Base-by-base conservation (phyloP, 805 yeast species). In the Yueomyces sinensis region DNA sequence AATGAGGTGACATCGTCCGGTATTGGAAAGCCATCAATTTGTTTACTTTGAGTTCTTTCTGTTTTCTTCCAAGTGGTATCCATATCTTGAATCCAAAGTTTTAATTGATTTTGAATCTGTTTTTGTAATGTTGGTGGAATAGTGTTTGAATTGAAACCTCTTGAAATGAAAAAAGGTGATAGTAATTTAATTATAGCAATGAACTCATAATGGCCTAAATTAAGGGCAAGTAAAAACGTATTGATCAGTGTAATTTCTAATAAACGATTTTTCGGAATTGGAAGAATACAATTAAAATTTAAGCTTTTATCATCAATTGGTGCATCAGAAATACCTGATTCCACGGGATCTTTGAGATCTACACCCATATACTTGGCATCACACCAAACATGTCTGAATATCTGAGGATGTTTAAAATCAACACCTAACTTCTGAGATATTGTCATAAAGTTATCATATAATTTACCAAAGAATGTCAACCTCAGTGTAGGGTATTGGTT, bases 331-430 rank as follows among this genome's bases (percentile, higher is more conserved):
- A 41, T 17, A 11, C 39, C 41, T 15, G 44, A 16, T 9, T 38
- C 31, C 4, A 41, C 38, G 1, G 52, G 45, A 29, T 41, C 33
- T 28, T 42, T 48, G 4, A 43, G 31, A 28, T 55, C 54, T 14
- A 49, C 33, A 11, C 45, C 55, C 24, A 56, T 27, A 23, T 40
- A 40, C 18, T 40, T 43, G 3, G 70, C 64, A 44, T 66, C 71
- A 25, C 74, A 61, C 58, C 71, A 71, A 32, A 72, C 50, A 9
- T 72, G 70, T 36, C 79, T 50, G 39, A 66, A 63, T 22, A 74
- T 71, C 44, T 72, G 71, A 1, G 80, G 77, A 50, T 74, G 81
- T 31, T 45, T 58, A 5, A 68, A 52, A 42, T 72, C 73, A 1
- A 74, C 49, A 0, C 74, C 72, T 25, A 74, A 46, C 14, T 76